Base-by-base conservation (phyloP, 768 basidiomycete species). In the Hericium rajendrae region DNA sequence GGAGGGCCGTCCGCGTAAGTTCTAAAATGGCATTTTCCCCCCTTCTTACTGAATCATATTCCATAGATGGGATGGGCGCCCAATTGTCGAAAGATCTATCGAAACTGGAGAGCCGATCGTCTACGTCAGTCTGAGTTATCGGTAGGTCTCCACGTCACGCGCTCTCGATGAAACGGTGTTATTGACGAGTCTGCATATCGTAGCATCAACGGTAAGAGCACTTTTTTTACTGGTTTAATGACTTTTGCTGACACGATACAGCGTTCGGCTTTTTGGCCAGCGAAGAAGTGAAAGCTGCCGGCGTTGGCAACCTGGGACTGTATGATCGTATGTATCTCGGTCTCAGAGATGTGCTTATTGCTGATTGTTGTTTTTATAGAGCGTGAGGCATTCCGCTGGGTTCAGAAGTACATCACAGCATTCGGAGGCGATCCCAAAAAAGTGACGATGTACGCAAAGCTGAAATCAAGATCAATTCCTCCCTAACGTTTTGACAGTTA, bases 241-340 rank as follows among this genome's bases (percentile, higher is more conserved):
- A n/a, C n/a, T 28, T 37, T 2, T n/a, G 18, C 41, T 54, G 22
- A 41, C 43, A 9, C 10, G 13, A n/a, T 38, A 6, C 11, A 10
- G 28, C 13, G 49, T 72, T 72, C 43, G 77, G 77, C 0, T 78
- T 78, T 60, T 52, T 77, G 16, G 71, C 70, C 6, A 65, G 76
- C 15, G 63, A 72, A 39, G 76, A 77, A 57, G 71, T 76, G 0
- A 68, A 71, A 53, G 69, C 63, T 0, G 74, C 73, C 8, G 72
- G 72, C 1, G 54, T 71, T 16, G 72, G 71, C 16, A 82, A 83
- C 61, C 66, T 81, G 15, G 82, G 82, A 10, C 67, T 84, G 6
- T 71, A 69, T 50, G 81, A 84, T 66, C 76, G 76, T 75, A 50
- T 60, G 69, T 64, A 18, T 0, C n/a, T 12, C 3, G 9, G 38